Conservation (phyloP, 2,329 filamentous ascomycete species). For the Camillea tinctor region DNA sequence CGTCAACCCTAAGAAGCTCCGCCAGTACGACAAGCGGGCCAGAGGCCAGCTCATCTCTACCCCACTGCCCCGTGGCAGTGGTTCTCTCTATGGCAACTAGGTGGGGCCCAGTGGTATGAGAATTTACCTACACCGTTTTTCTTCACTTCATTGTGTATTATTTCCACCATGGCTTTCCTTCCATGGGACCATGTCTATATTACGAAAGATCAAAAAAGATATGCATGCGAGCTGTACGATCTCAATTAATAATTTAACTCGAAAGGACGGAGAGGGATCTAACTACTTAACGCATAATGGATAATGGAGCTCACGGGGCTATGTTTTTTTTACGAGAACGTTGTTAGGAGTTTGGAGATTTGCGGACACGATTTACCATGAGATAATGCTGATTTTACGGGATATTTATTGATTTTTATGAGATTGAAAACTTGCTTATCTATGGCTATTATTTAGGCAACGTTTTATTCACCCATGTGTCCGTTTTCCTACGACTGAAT, state of each 20-base stretch:
- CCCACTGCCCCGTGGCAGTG: conserved; percentile 20
- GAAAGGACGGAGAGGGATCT: neutral
- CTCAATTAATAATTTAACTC: neutral
- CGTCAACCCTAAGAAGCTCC: conserved; percentile 22
- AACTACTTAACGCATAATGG: neutral
- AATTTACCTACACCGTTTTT: neutral
- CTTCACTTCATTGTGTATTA: conserved; percentile 6
- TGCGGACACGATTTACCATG: neutral
- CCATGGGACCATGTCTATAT: neutral
- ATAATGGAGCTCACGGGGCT: neutral
- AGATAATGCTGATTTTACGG: neutral
- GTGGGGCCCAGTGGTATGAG: neutral
- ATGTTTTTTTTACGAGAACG: neutral
- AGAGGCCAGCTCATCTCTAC: conserved; percentile 24
- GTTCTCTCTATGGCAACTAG: conserved; percentile 18
- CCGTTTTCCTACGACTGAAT: neutral
- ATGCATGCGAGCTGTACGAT: conserved; percentile 11
- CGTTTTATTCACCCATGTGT: too few relatives aligned
- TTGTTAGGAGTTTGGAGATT: neutral
- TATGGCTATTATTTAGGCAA: neutral
- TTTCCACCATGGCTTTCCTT: neutral
- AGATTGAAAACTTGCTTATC: neutral
- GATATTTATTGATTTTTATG: neutral
- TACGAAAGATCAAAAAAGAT: neutral
- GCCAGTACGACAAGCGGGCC: conserved; percentile 21